Conservation (phyloP, 176 grass and related monocot genomes). For the Hsuehochloa calcarea region DNA sequence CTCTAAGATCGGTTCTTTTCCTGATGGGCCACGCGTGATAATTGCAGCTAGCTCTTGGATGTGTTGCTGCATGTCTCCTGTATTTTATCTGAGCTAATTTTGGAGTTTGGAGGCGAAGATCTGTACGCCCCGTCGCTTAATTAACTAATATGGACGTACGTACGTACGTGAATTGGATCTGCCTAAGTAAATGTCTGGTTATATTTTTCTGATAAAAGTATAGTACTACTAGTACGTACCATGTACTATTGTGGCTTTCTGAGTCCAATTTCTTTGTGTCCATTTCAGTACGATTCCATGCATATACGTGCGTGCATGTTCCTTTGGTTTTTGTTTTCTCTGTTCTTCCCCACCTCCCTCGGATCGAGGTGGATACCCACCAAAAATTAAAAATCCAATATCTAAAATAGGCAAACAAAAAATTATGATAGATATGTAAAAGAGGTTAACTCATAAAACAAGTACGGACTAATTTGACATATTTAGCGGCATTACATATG, state of each 20-base stretch:
- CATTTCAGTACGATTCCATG: constrained; percentile 7
- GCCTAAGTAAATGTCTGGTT: background rate
- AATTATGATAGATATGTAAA: background rate
- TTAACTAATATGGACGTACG: background rate
- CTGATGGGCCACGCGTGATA: constrained; percentile 19
- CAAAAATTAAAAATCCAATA: background rate
- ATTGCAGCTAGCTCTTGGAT: constrained; percentile 30
- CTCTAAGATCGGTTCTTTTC: constrained; percentile 26
- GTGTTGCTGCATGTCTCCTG: background rate
- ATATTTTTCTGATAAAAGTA: background rate
- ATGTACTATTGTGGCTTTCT: background rate
- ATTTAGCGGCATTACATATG: background rate
- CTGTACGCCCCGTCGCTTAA: background rate
- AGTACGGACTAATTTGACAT: background rate
- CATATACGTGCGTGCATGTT: background rate
- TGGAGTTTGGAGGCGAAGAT: constrained; percentile 17
- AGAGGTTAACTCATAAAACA: background rate
- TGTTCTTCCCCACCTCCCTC: background rate
- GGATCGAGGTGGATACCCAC: background rate
- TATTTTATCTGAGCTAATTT: constrained; percentile 1
- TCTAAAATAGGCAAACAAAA: background rate
- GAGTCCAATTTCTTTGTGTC: background rate
- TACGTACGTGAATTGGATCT: background rate
- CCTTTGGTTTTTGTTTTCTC: background rate
- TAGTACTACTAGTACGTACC: background rate